Conservation (phyloP, 768 basidiomycete genomes). For the Lepiota brunneoincarnata region DNA sequence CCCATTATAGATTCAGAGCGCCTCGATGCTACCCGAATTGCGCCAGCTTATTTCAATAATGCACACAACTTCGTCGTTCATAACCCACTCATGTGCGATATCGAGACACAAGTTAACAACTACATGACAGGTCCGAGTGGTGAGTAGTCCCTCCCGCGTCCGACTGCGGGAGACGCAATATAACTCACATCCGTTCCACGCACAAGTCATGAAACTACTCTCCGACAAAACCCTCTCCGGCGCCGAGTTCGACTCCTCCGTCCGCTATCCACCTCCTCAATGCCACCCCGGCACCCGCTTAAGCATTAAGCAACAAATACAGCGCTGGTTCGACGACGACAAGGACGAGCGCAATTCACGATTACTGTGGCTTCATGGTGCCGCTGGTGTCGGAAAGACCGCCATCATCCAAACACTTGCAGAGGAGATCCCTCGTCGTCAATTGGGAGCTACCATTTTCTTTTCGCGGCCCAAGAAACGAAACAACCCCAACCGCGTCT, state of each 20-base stretch:
- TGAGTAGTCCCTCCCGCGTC: too few species aligned
- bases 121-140: too few species aligned
- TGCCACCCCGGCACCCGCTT: background rate
- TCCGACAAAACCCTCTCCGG: background rate
- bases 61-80: too few species aligned
- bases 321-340: background rate
- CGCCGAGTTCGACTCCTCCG: background rate
- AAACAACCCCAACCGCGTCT: background rate
- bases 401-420: background rate
- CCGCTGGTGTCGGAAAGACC: background rate
- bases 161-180: too few species aligned
- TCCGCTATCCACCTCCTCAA: background rate
- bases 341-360: background rate
- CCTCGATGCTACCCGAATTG: too few species aligned
- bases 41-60: too few species aligned
- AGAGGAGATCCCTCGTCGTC: background rate
- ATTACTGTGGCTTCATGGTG: background rate
- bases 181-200: too few species aligned
- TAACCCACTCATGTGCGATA: too few species aligned
- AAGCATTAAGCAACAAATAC: background rate
- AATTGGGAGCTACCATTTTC: background rate
- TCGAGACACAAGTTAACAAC: too few species aligned
- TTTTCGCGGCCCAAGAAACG: background rate
- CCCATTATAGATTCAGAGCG: too few species aligned
- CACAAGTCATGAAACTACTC: background rate